These are phyloP conservation scores for Hyphopichia pseudoburtonii DNA, from an alignment of 1,139 yeast genomes.

Conservation along the genomic window DNA sequence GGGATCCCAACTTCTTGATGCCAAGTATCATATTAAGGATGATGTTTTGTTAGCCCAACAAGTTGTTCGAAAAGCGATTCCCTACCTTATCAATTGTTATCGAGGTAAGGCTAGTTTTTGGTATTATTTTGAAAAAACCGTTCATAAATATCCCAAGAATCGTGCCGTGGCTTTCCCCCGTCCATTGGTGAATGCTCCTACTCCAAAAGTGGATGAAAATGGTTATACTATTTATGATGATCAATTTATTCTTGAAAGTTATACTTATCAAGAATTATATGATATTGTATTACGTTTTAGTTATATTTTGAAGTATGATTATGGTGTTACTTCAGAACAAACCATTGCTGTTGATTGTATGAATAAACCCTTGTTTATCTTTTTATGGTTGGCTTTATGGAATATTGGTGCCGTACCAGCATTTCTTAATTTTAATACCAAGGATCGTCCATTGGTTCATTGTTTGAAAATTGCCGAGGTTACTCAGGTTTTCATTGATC, in stretches of 20 bases:
- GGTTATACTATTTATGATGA: constrained; percentile 48
- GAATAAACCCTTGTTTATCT: constrained; percentile 78
- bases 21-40: constrained; percentile 52
- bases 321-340: constrained; percentile 65
- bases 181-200: constrained; percentile 42
- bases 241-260: constrained; percentile 59
- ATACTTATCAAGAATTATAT: constrained; percentile 69
- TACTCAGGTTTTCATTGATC: constrained; percentile 70
- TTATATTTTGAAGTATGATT: constrained; percentile 59
- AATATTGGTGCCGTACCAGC: constrained; percentile 90
- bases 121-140: constrained; percentile 62
- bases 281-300: constrained; percentile 66
- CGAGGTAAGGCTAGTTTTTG: constrained; percentile 61
- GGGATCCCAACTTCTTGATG: constrained; percentile 49
- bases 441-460: constrained; percentile 74
- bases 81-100: constrained; percentile 42
- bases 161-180: constrained; percentile 64
- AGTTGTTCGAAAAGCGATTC: constrained; percentile 39
- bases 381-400: constrained; percentile 87
- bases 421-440: constrained; percentile 77
- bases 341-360: constrained; percentile 77
- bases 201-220: constrained; percentile 24
- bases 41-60: constrained; percentile 51
- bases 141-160: constrained; percentile 47
- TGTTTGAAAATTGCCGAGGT: constrained; percentile 73